Conservation (phyloP, 2,329 filamentous ascomycete species). For the Cordyceps pruinosa region DNA sequence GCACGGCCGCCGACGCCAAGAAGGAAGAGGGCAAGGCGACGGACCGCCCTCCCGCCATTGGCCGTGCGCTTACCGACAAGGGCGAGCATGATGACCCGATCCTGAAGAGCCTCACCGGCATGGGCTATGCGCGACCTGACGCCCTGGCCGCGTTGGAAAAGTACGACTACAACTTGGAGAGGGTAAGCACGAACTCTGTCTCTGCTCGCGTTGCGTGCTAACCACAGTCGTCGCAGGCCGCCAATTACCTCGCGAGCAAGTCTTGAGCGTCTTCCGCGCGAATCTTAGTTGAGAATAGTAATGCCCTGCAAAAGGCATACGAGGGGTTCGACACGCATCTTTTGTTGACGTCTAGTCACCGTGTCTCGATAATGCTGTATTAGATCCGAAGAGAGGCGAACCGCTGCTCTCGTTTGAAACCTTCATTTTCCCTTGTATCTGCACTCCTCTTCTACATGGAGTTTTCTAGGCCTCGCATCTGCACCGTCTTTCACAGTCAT, state of each 20-base stretch:
- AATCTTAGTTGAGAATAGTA: neutral
- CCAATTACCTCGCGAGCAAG: slow-evolving; percentile 49
- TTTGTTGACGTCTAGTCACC: no score
- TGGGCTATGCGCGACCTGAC: slow-evolving; percentile 75
- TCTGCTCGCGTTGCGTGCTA: slow-evolving; percentile 1
- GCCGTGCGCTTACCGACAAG: slow-evolving; percentile 63
- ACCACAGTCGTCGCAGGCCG: slow-evolving; percentile 32
- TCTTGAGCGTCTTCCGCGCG: slow-evolving; percentile 30
- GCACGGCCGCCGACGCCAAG: slow-evolving; percentile 21
- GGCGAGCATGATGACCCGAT: slow-evolving; percentile 87
- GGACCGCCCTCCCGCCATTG: slow-evolving; percentile 31
- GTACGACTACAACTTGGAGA: slow-evolving; percentile 92
- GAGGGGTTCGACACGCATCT: neutral
- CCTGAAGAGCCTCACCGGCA: slow-evolving; percentile 77
- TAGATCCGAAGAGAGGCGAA: neutral
- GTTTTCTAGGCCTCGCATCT: slow-evolving; percentile 6
- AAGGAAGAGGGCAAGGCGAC: slow-evolving; percentile 4
- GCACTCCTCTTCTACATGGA: slow-evolving; percentile 3
- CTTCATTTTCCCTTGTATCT: neutral
- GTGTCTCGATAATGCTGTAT: neutral
- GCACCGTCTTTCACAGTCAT: neutral
- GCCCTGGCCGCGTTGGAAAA: slow-evolving; percentile 80
- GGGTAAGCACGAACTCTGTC: slow-evolving; percentile 47
- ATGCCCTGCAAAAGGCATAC: neutral
- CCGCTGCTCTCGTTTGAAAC: neutral